These are phyloP conservation scores for Pyropia haitanensis DNA, from an alignment of 23 red algal species.

Conservation along the genomic window DNA sequence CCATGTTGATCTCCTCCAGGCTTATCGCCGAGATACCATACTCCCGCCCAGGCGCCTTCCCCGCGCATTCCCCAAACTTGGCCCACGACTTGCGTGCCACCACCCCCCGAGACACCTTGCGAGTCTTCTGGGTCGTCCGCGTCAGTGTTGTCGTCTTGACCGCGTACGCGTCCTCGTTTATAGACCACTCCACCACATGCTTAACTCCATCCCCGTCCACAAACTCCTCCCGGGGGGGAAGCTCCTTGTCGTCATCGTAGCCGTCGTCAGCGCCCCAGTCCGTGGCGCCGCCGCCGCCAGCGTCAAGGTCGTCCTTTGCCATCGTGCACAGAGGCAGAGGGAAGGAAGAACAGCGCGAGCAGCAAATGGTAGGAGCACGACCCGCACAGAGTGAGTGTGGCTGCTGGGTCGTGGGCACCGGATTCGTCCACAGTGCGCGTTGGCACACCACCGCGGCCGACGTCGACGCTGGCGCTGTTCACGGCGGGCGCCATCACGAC, in stretches of 20 bases:
- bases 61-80: slow-evolving; percentile 79
- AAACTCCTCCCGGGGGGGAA: slow-evolving; percentile 78
- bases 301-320: neutral
- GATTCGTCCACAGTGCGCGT: too few relatives aligned
- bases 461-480: too few relatives aligned
- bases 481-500: too few relatives aligned
- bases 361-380: neutral
- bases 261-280: slow-evolving; percentile 76
- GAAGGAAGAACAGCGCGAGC: neutral
- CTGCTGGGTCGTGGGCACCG: too few relatives aligned
- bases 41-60: slow-evolving; percentile 48
- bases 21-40: slow-evolving; percentile 53
- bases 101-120: slow-evolving; percentile 64
- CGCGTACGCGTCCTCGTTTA: slow-evolving; percentile 74
- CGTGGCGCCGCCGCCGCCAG: neutral
- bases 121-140: slow-evolving; percentile 37
- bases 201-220: slow-evolving; percentile 74
- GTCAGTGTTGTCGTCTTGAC: slow-evolving; percentile 50
- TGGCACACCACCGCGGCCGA: too few relatives aligned
- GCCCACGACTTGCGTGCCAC: slow-evolving; percentile 69
- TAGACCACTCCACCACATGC: slow-evolving; percentile 79
- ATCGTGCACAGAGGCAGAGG: neutral
- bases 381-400: neutral
- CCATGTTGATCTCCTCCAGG: slow-evolving; percentile 77
- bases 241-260: slow-evolving; percentile 36